These are phyloP conservation scores for Metschnikowia rubicola DNA, from an alignment of 805 yeast species.

Conservation along the genomic window DNA sequence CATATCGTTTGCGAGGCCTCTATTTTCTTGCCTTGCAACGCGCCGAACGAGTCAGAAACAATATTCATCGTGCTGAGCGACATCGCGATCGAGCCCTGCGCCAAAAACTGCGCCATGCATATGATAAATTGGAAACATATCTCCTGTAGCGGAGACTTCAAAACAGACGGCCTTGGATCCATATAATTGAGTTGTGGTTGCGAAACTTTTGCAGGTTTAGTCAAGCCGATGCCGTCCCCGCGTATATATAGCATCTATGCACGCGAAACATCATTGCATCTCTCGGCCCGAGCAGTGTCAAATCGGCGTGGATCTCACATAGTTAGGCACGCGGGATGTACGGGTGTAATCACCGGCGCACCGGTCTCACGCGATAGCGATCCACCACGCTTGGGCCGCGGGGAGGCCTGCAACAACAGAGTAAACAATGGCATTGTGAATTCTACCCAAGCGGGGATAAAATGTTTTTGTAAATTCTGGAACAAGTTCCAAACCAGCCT, in stretches of 20 bases:
- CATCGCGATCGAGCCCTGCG: slow-evolving; percentile 39
- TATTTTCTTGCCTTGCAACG: slow-evolving; percentile 3
- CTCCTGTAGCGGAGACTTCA: slow-evolving; percentile 13
- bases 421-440: too few species aligned
- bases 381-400: neutral
- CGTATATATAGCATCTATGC: slow-evolving; percentile 1
- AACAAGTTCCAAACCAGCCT: too few species aligned
- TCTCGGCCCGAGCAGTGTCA: slow-evolving; percentile 6
- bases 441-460: too few species aligned
- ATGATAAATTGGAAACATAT: slow-evolving; percentile 9
- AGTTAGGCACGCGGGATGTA: neutral
- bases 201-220: neutral
- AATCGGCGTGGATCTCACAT: neutral
- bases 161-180: slow-evolving; percentile 12
- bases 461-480: too few species aligned
- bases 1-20: slow-evolving; percentile 26
- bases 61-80: slow-evolving; percentile 37
- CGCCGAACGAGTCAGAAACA: slow-evolving; percentile 26
- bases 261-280: slow-evolving; percentile 7
- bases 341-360: slow-evolving; percentile 2
- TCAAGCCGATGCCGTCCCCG: neutral
- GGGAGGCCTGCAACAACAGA: too few species aligned
- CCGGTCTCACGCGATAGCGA: neutral
- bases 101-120: slow-evolving; percentile 31
- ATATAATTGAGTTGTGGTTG: neutral